A percentile compares a stretch with the other conserved stretches of the same genome.
phyloP scores from a whole-genome alignment of 345 rosid species.

The Populus nigra region DNA sequence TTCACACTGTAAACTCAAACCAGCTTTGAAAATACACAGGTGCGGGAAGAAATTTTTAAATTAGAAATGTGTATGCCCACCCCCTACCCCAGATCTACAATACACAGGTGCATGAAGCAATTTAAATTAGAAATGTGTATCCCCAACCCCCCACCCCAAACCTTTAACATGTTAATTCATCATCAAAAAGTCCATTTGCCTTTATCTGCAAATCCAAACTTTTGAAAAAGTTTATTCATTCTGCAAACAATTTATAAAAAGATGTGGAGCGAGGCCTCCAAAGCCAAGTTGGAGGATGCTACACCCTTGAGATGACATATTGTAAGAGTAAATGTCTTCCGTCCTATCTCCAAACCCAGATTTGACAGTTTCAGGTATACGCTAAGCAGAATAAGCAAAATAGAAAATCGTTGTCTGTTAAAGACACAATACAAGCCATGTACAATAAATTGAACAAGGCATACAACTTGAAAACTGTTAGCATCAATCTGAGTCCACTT shows the following conservation, averaged over 20 bases:
- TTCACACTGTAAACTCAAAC: neutral
- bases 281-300: neutral
- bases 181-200: no score
- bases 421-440: neutral
- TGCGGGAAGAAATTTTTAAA: no score
- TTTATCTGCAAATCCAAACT: neutral
- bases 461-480: neutral
- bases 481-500: neutral
- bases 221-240: neutral
- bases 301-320: neutral
- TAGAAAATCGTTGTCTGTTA: neutral
- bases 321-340: neutral
- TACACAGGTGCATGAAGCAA: neutral
- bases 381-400: neutral
- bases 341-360: neutral
- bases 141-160: neutral
- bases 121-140: neutral
- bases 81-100: no score
- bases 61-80: no score
- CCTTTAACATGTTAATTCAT: neutral
- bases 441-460: neutral
- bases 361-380: neutral
- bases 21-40: neutral
- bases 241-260: neutral
- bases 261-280: neutral